Evolutionary conservation across 1,139 yeast species (phyloP).

Genomic region (Debaryomyces fabryi): DNA sequence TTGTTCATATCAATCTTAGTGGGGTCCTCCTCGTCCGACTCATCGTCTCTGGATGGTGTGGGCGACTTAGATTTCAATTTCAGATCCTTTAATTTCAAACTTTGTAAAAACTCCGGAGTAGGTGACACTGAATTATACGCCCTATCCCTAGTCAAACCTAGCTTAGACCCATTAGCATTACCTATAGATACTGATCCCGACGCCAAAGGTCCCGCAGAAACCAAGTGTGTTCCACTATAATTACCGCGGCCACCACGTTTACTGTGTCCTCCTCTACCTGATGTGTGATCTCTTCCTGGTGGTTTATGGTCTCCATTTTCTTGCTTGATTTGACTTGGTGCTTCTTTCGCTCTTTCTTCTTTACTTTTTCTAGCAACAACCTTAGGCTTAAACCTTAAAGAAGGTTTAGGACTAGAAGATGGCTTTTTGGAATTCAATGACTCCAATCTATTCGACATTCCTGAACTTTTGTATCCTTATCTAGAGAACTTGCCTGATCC

Average conservation of each 20-base stretch:
- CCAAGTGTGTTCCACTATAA: conserved; percentile 66
- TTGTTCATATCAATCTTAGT: conserved; percentile 64
- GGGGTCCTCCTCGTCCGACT: conserved; percentile 38
- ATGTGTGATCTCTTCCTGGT: conserved; percentile 26
- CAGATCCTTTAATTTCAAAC: conserved; percentile 34
- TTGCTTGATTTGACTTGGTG: conserved; percentile 55
- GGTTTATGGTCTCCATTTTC: conserved; percentile 24
- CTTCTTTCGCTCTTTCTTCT: conserved; percentile 79
- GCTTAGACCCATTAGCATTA: conserved; percentile 32
- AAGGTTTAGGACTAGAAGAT: conserved; percentile 42
- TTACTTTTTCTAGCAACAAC: conserved; percentile 79
- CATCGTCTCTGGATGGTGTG: conserved; percentile 23
- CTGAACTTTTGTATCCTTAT: neutral
- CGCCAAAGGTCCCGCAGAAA: conserved; percentile 72
- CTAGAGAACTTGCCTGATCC: neutral
- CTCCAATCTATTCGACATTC: conserved; percentile 49
- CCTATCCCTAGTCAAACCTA: conserved; percentile 31
- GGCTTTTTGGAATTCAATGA: conserved; percentile 43
- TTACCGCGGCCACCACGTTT: conserved; percentile 44
- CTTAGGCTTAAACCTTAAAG: conserved; percentile 76
- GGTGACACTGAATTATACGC: conserved; percentile 31
- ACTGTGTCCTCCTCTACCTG: conserved; percentile 37
- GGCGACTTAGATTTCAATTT: conserved; percentile 19
- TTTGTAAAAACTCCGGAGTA: conserved; percentile 44
- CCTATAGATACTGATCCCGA: conserved; percentile 60